Evolutionary conservation across 169 alveolate genomes (phyloP), one percentile per base, ranked within the genome.

Genomic region (Fabrea salina): DNA sequence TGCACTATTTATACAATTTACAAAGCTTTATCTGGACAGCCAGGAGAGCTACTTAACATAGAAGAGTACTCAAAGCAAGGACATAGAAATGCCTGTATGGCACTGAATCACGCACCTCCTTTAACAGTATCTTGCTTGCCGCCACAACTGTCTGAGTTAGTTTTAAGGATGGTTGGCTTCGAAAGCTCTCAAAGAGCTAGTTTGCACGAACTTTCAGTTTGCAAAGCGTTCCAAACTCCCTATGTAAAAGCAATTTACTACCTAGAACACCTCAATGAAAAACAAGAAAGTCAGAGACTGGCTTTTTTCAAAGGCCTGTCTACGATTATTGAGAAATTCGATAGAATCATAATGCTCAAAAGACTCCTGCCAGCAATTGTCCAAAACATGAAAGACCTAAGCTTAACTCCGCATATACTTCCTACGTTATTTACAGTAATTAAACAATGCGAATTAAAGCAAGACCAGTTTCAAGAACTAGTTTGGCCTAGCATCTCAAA

Each of bases 401-500:
- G 2, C 27, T n/a, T 67, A 19, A 67, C 78, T 13, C 59, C 78
- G 1, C 22, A 41, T 43, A 43, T 44, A n/a, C 59, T 67, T 41
- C 78, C 78, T 8, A 67, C 19, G 3, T 16, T 67, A 22, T 41
- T 67, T 56, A 67, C 39, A 8, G 44, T 67, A 19, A 13, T 67
- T 7, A 44, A 67, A 19, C 8, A 32, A 1, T 44, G 59, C 44
- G 78, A 44, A 8, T 2, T 67, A 16, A 16, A 32, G 7, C 13
- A 67, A n/a, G 78, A 67, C 11, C 22, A 22, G 13, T 67, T 67
- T 30, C 56, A 67, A 3, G 13, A n/a, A 37, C 61, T 22, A 19
- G 44, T 67, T 16, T 67, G 78, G 78, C 78, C 78, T 40, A n/a
- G 32, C 44, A 13, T 67, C 8, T 13, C 35, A 16, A 67, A 44